A percentile compares a stretch with the other conserved stretches of the same genome.
Evolutionary conservation across 441 rosid genomes (phyloP).

Genomic region (Hura crepitans): DNA sequence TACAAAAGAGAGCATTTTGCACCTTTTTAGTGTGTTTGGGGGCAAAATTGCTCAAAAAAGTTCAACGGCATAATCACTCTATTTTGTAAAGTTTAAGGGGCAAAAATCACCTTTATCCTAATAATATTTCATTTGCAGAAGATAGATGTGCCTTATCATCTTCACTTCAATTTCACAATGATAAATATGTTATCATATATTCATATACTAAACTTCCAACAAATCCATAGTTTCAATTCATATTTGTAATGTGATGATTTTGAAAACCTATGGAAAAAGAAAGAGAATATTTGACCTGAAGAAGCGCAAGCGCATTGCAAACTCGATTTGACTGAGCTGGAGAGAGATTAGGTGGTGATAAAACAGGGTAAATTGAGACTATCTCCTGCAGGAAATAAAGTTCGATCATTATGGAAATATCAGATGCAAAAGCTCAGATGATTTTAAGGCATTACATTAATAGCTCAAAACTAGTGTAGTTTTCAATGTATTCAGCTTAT

Average conservation of each 20-base stretch:
- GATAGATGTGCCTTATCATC: constrained; percentile 7
- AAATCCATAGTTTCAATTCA: not conserved
- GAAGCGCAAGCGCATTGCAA: constrained; percentile 98
- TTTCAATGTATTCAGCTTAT: not conserved
- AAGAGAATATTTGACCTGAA: constrained; percentile 57
- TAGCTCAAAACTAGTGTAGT: not conserved
- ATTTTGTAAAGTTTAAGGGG: too few relatives aligned
- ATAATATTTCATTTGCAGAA: not conserved
- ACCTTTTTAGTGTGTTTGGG: too few relatives aligned
- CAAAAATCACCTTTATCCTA: too few relatives aligned
- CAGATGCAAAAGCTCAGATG: not conserved
- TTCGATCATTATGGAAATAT: not conserved
- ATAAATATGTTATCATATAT: not conserved
- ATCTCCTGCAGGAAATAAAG: constrained; percentile 67
- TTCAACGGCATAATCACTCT: too few relatives aligned
- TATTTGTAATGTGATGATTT: not conserved
- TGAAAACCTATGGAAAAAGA: not conserved
- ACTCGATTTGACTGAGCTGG: constrained; percentile 97
- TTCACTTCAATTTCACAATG: not conserved
- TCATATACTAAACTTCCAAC: constrained; percentile 11
- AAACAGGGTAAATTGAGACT: constrained; percentile 90
- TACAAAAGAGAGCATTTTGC: too few relatives aligned
- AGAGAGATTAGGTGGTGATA: constrained; percentile 82
- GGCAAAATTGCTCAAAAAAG: too few relatives aligned
- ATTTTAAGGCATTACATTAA: not conserved